Evolutionary conservation across 1,284 basidiomycete genomes (phyloP).

Genomic region (Microbotryum silenes-acaulis): DNA sequence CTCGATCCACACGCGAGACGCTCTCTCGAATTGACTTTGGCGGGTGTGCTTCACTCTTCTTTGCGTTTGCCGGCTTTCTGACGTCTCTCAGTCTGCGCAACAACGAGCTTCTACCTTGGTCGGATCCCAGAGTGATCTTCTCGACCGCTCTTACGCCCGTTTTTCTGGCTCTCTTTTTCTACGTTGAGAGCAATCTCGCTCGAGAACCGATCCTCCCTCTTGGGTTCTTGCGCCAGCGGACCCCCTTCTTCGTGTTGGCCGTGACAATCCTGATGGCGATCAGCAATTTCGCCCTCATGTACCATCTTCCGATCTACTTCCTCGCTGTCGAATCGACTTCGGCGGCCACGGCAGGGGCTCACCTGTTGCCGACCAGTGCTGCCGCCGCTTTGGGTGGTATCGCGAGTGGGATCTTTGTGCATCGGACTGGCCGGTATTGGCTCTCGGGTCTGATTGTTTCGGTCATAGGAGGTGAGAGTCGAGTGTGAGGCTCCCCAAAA

Average conservation of each 20-base stretch:
- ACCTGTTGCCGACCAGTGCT: constrained; percentile 63
- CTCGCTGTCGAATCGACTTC: constrained; percentile 55
- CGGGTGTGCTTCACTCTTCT: constrained; percentile 69
- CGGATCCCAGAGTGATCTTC: constrained; percentile 58
- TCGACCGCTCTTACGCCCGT: constrained; percentile 54
- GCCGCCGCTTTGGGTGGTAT: no score
- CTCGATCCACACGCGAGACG: constrained; percentile 50
- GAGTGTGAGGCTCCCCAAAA: no score
- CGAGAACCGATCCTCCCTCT: constrained; percentile 78
- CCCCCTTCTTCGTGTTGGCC: constrained; percentile 68
- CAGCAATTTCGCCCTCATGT: constrained; percentile 19
- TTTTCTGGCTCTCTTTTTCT: constrained; percentile 55
- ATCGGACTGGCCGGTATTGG: no score
- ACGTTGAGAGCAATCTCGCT: constrained; percentile 64
- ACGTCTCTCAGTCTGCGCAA: constrained; percentile 71
- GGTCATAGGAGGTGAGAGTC: neutral
- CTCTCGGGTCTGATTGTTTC: neutral
- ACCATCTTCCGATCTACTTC: constrained; percentile 80
- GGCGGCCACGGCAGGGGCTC: constrained; percentile 50
- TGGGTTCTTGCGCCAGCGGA: constrained; percentile 61
- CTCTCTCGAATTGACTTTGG: constrained; percentile 70
- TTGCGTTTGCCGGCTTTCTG: constrained; percentile 62
- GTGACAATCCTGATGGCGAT: constrained; percentile 55
- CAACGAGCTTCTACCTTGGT: constrained; percentile 70
- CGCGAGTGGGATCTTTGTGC: no score